Base-by-base conservation (phyloP, 1,139 yeast species). In the Arxiozyma bovina region DNA sequence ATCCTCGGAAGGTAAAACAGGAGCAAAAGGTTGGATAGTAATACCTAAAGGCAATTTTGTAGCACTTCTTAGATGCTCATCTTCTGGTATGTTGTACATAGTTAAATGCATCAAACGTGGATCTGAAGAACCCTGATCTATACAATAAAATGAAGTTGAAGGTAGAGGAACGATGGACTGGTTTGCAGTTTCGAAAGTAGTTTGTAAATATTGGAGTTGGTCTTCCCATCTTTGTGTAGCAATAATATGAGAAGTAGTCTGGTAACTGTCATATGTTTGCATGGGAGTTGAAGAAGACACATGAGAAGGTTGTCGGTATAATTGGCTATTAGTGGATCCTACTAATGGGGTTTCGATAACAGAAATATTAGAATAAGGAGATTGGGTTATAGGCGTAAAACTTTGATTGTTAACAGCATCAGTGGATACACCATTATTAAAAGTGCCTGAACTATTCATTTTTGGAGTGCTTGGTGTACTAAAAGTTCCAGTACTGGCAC, bases 121-220 rank as follows among this genome's bases (percentile, higher is more conserved):
- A 38, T 87, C 82, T 1, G 96, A 81, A 4, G 85, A 80, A 3
- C 96, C 96, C 66, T 90, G 96, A 66, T 93, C 98, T 21, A 80
- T 74, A 2, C 86, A 79, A 54, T 76, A 77, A 65, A 76, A 87
- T 60, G 82, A 85, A 1, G 90, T 81, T 1, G 93, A 87, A 0
- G 96, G 85, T 17, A 82, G 76, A 1, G 98, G 96, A 34, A 98
- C 96, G 40, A 80, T 78, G 3, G 87, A 82, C 62, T 87, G 83
- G 64, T 83, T 82, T 65, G 87, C 83, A 3, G 96, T 86, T 54
- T 77, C 74, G 66, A 86, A 89, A 3, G 79, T 70, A 51, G 75
- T 76, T 49, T 70, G 67, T 68, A 69, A 69, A 67, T 72, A 81
- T 57, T 68, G 76, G 48, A 69, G 67, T 65, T 85, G 89, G 50